Conservation (phyloP, 1,139 yeast species). For the Hansenula lynferdii region DNA sequence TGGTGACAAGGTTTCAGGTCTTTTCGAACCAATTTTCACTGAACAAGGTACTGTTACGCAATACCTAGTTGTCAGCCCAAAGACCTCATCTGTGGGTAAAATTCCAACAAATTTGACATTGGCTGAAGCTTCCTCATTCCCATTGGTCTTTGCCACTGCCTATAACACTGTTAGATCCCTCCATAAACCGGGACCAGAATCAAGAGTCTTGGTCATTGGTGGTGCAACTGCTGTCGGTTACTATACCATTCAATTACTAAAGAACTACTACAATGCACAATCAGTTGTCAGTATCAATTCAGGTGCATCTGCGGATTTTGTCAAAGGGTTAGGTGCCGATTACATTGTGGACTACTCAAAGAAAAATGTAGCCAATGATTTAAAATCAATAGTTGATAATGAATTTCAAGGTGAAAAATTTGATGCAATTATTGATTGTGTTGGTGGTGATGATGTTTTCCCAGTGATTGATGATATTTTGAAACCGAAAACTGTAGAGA, state of each 20-base stretch:
- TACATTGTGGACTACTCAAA: conserved; percentile 45
- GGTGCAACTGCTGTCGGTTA: conserved; percentile 53
- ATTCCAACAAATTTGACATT: conserved; percentile 38
- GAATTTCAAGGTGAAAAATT: conserved; percentile 32
- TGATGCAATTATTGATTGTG: conserved; percentile 43
- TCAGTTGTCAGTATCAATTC: conserved; percentile 41
- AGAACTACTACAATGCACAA: conserved; percentile 33
- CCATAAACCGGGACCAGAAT: conserved; percentile 21
- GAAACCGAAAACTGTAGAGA: conserved; percentile 31
- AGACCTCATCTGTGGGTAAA: conserved; percentile 25
- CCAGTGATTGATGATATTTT: conserved; percentile 31
- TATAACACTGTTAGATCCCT: conserved; percentile 25
- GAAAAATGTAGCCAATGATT: conserved; percentile 26
- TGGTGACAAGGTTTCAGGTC: conserved; percentile 46
- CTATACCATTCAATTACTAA: conserved; percentile 45
- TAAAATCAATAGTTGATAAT: conserved; percentile 28
- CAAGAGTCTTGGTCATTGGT: conserved; percentile 46
- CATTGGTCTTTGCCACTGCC: conserved; percentile 46
- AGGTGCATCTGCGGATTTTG: too few relatives aligned
- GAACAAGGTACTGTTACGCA: conserved; percentile 55
- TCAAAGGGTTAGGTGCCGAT: conserved; percentile 48
- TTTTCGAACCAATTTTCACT: conserved; percentile 35
- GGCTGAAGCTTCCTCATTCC: conserved; percentile 57
- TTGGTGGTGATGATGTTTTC: conserved; percentile 38
- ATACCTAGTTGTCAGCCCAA: conserved; percentile 32